Evolutionary conservation across 495 filamentous ascomycete species (phyloP).

Genomic region (Lophiotrema nucula): DNA sequence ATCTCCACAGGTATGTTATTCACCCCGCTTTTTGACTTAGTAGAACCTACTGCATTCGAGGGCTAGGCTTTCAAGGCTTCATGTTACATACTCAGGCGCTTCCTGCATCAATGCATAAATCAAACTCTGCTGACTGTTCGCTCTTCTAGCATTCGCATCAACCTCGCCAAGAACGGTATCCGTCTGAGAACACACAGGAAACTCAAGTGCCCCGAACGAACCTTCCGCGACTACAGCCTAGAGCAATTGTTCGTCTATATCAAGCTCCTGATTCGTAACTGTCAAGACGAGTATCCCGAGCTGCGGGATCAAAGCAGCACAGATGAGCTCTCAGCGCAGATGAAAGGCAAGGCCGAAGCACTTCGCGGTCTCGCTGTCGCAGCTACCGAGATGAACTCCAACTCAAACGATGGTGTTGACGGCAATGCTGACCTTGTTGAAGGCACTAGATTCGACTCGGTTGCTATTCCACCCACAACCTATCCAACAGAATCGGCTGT

Average conservation of each 20-base stretch:
- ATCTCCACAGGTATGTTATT: background rate
- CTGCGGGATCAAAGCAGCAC: background rate
- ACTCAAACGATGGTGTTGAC: background rate
- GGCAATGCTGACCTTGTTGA: no score
- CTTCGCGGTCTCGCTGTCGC: constrained; percentile 26
- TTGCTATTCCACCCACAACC: no score
- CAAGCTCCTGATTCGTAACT: background rate
- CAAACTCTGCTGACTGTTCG: no score
- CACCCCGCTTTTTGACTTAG: no score
- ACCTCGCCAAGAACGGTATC: background rate
- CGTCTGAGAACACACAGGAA: background rate
- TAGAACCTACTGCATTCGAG: no score
- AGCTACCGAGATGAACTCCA: constrained; percentile 13
- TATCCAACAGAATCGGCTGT: constrained; percentile 1
- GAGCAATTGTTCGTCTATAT: background rate
- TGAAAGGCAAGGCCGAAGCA: no score
- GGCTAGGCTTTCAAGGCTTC: no score
- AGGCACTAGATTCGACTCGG: no score
- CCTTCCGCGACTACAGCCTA: background rate
- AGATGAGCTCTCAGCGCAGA: constrained; percentile 11
- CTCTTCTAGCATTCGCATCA: constrained; percentile 9
- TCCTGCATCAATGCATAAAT: no score
- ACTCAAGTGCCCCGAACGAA: background rate
- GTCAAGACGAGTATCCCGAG: background rate
- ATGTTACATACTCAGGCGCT: no score